A percentile compares a stretch with the other conserved stretches of the same genome.
phyloP scores from a whole-genome alignment of 257 asterid species.

The Solanum chilense region DNA sequence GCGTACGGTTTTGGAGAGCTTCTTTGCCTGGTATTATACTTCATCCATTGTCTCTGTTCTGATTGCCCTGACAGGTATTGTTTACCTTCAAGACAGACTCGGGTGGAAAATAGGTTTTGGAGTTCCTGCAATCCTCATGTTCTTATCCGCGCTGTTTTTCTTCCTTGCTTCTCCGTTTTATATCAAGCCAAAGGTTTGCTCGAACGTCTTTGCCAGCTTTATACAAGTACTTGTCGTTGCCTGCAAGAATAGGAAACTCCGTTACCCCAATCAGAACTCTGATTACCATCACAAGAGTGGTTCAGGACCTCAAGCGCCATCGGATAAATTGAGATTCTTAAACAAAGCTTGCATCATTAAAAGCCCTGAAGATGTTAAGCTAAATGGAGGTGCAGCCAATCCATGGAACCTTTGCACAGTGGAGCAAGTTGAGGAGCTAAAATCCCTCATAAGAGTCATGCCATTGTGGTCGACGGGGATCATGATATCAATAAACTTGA shows the following conservation, averaged over 20 bases:
- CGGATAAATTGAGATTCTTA: slow-evolving; percentile 30
- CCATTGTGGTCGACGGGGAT: slow-evolving; percentile 20
- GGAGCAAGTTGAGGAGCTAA: slow-evolving; percentile 27
- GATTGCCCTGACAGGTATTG: slow-evolving; percentile 42
- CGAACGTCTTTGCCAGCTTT: slow-evolving; percentile 36
- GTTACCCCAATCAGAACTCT: slow-evolving; percentile 5
- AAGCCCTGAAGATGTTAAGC: slow-evolving; percentile 5
- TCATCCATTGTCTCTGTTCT: slow-evolving; percentile 32
- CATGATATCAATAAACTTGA: neutral
- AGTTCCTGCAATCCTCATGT: slow-evolving; percentile 45
- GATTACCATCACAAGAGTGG: slow-evolving; percentile 33
- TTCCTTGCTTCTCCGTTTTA: slow-evolving; percentile 38
- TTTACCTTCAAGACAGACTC: slow-evolving; percentile 46
- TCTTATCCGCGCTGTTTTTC: slow-evolving; percentile 26
- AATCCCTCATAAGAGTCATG: slow-evolving; percentile 12
- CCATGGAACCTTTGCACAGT: slow-evolving; percentile 23
- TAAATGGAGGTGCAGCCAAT: slow-evolving; percentile 12
- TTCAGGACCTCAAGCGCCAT: slow-evolving; percentile 27
- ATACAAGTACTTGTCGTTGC: slow-evolving; percentile 34
- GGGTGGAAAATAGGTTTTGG: slow-evolving; percentile 71
- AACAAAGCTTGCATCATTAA: slow-evolving; percentile 19
- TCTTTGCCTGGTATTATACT: slow-evolving; percentile 62
- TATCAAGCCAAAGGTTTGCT: slow-evolving; percentile 18
- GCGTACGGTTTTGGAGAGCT: slow-evolving; percentile 33
- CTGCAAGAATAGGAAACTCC: slow-evolving; percentile 27